Conservation (phyloP, 768 basidiomycete genomes). For the Podaxis pistillaris region DNA sequence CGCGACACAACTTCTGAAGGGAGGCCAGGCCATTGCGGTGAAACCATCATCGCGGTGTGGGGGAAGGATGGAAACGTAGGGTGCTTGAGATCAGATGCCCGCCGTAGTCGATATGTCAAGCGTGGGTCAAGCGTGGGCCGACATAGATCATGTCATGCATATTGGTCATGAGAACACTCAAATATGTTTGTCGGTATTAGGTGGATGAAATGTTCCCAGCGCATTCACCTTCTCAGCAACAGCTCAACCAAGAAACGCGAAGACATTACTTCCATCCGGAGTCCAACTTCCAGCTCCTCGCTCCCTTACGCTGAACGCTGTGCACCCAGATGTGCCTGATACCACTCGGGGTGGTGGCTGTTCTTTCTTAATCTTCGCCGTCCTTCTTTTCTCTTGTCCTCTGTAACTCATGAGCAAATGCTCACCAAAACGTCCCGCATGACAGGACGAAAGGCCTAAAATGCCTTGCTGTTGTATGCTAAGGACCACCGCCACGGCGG, state of each 20-base stretch:
- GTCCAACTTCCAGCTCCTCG: too few species aligned
- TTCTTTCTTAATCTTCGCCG: too few species aligned
- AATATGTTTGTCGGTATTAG: too few species aligned
- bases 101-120: too few species aligned
- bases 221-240: too few species aligned
- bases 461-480: background rate
- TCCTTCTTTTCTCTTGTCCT: background rate
- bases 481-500: background rate
- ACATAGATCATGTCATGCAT: background rate
- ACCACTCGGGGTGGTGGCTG: too few species aligned
- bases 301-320: too few species aligned
- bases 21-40: conserved; percentile 15
- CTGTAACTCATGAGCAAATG: background rate
- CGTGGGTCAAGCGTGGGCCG: background rate
- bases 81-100: background rate
- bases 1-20: conserved; percentile 36
- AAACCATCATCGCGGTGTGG: background rate
- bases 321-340: too few species aligned
- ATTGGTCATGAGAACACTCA: background rate
- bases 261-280: too few species aligned
- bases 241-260: too few species aligned
- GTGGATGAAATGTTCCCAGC: too few species aligned
- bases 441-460: background rate
- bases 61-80: background rate
- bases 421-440: background rate